Conservation (phyloP, 1,284 basidiomycete genomes). For the Schizopora paradoxa region DNA sequence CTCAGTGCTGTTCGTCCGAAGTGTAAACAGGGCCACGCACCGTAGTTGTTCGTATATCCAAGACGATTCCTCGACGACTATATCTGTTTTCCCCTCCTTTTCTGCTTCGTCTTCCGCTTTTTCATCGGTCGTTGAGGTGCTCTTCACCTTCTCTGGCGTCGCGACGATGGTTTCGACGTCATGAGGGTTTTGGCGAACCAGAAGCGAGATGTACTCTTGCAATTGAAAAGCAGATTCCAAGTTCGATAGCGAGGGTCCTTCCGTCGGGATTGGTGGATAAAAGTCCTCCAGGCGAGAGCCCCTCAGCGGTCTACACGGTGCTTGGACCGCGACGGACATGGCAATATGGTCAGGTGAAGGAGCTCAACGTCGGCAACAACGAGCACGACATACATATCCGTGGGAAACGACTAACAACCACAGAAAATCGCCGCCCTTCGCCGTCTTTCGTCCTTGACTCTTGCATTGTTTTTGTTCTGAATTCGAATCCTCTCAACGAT, state of each 20-base stretch:
- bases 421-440: too few relatives aligned
- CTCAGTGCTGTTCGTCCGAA: constrained; percentile 10
- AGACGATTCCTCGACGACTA: constrained; percentile 72
- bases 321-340: constrained; percentile 41
- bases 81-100: constrained; percentile 42
- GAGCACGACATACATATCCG: too few relatives aligned
- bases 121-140: constrained; percentile 35
- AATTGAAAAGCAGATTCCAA: constrained; percentile 91
- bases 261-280: constrained; percentile 61
- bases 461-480: too few relatives aligned
- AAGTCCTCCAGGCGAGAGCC: constrained; percentile 73
- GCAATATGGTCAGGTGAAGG: too few relatives aligned
- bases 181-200: constrained; percentile 83
- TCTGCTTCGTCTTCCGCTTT: constrained; percentile 38
- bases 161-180: constrained; percentile 80
- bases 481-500: too few relatives aligned
- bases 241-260: constrained; percentile 51
- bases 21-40: constrained; percentile 40
- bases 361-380: too few relatives aligned
- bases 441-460: too few relatives aligned
- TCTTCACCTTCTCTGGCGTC: constrained; percentile 48
- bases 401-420: too few relatives aligned
- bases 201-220: constrained; percentile 89
- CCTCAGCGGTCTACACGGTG: constrained; percentile 45
- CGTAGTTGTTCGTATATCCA: constrained; percentile 96